Evolutionary conservation across 768 basidiomycete genomes (phyloP).

Genomic region (Amanita thiersii): DNA sequence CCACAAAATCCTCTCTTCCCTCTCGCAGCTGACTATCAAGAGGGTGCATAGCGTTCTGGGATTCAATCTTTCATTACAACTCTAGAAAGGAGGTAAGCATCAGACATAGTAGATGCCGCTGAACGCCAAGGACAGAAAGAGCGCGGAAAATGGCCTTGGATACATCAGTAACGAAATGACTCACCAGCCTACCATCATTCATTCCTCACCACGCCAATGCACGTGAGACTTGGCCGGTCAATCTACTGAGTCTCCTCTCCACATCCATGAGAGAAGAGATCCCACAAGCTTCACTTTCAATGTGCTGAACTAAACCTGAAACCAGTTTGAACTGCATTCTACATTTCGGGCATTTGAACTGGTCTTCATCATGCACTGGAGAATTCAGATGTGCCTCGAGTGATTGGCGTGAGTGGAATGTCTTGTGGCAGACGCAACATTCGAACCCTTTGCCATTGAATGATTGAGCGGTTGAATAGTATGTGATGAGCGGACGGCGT

Average conservation of each 20-base stretch:
- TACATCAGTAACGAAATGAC: too few species aligned
- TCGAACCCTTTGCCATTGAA: conserved; percentile 32
- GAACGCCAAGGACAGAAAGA: too few species aligned
- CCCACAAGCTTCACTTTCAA: conserved; percentile 32
- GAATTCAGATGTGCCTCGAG: conserved; percentile 30
- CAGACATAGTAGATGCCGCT: too few species aligned
- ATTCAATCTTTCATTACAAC: too few species aligned
- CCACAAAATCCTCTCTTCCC: too few species aligned
- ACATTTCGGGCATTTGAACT: conserved; percentile 38
- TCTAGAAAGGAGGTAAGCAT: too few species aligned
- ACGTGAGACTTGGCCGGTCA: conserved; percentile 19
- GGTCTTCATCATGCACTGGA: conserved; percentile 26
- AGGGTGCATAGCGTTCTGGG: too few species aligned
- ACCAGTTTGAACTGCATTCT: conserved; percentile 24
- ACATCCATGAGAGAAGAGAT: conserved; percentile 23
- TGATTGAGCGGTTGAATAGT: conserved; percentile 23
- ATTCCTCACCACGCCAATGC: background rate
- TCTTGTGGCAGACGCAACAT: conserved; percentile 30
- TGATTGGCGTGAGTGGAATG: conserved; percentile 19
- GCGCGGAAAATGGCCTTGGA: too few species aligned
- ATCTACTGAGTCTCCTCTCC: conserved; percentile 16
- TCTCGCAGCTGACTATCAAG: too few species aligned
- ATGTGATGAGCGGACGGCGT: conserved; percentile 13
- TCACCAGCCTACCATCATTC: too few species aligned
- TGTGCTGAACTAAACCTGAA: conserved; percentile 34